Base-by-base conservation (phyloP, 768 basidiomycete genomes). In the Suillus weaverae region DNA sequence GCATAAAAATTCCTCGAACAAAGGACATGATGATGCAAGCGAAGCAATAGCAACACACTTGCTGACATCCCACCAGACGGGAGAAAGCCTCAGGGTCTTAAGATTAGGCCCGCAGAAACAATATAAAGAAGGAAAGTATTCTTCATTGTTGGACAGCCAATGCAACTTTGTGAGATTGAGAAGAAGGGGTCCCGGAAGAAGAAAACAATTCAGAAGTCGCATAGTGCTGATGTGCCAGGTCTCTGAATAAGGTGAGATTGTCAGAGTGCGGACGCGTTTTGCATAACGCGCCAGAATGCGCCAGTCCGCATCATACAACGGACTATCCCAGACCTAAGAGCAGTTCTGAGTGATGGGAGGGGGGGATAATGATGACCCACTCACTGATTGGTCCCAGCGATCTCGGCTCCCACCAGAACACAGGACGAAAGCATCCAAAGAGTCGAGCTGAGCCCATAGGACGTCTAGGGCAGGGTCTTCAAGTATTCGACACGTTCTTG, bases 151-250 rank as follows among this genome's bases (percentile, higher is more conserved):
- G 13, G 46, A 48, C 11, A 48, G 5, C 73, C 74, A 73, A 32
- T 66, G 56, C 35, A 74, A 67, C 35, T 67, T 67, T 0, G 57
- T 72, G 35, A 73, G 67, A 16, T 72, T 75, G 3, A 72, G 73
- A 22, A 75, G 72, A 4, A 74, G 35, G 0, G 73, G 73, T 5
- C 46, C 46, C 10, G n/a, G 46, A 46, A 46, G n/a, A 14, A 11
- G 46, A 48, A 22, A 22, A 48, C 46, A 48, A 10, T 10, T 48
- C n/a, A 48, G 46, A 48, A 48, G 13, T 26, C 26, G 48, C 48
- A 48, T 48, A 7, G 22, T 48, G 2, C 13, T 48, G 22, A 26
- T 48, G 6, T 14, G 5, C 22, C 5, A 48, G 14, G 48, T 48
- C 22, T 48, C 48, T 26, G 22, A 14, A 6, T n/a, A 2, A 26